phyloP scores from a whole-genome alignment of 2,329 filamentous ascomycete genomes.

The Pyrenochaeta sp. region DNA sequence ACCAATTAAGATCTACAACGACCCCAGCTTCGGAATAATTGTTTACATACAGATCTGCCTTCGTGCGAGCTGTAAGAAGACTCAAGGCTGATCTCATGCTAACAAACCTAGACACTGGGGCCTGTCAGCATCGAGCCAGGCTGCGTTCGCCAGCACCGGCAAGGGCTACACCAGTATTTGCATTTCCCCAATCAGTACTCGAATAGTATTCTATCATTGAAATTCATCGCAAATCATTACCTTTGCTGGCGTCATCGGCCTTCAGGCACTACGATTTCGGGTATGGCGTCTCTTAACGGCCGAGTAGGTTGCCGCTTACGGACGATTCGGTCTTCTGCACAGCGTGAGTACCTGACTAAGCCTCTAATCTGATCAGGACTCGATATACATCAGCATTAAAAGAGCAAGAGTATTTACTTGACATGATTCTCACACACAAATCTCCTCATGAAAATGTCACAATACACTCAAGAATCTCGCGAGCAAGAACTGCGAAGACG shows the following conservation, averaged over 20 bases:
- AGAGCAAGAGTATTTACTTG: too few relatives aligned
- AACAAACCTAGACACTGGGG: too few relatives aligned
- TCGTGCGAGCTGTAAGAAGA: too few relatives aligned
- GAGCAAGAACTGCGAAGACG: neutral
- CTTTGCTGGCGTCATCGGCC: neutral
- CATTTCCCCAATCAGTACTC: neutral
- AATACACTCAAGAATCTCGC: neutral
- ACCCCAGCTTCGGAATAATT: too few relatives aligned
- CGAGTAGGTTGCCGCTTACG: neutral
- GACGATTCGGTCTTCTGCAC: neutral
- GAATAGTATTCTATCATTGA: neutral
- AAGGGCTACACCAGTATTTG: too few relatives aligned
- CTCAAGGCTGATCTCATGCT: too few relatives aligned
- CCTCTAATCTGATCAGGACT: neutral
- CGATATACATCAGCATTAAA: neutral
- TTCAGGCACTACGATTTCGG: neutral
- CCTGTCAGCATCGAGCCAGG: too few relatives aligned
- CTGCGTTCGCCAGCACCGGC: too few relatives aligned
- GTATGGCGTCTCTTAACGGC: neutral
- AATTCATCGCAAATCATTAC: neutral
- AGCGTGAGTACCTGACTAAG: conserved; percentile 2
- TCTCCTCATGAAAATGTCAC: neutral
- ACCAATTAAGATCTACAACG: too few relatives aligned
- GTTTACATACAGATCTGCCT: too few relatives aligned
- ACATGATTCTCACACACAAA: too few relatives aligned